Conservation (phyloP, 495 filamentous ascomycete genomes). For the Astrothelium macrocarpum region DNA sequence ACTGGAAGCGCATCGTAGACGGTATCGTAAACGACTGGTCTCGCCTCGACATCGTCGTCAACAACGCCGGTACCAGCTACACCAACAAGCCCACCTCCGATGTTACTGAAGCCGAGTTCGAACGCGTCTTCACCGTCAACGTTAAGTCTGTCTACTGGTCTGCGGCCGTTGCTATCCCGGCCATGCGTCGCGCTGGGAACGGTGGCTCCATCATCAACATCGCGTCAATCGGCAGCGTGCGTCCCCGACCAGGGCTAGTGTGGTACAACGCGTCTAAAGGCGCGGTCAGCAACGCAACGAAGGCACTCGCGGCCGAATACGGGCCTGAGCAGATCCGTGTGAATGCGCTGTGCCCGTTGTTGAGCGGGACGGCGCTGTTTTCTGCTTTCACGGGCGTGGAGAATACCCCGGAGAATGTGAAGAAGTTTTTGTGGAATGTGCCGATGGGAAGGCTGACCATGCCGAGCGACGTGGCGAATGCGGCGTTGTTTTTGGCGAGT, state of each 20-base stretch:
- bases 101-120: constrained; percentile 24
- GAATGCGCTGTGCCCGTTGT: constrained; percentile 20
- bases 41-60: constrained; percentile 20
- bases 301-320: constrained; percentile 22
- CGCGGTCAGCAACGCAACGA: constrained; percentile 24
- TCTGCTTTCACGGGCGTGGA: constrained; percentile 55
- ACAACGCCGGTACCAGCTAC: constrained; percentile 18
- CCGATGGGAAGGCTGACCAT: constrained; percentile 34
- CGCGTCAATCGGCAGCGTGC: constrained; percentile 23
- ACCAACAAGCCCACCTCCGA: constrained; percentile 15
- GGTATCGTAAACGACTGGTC: background rate
- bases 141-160: constrained; percentile 24
- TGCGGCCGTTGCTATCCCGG: constrained; percentile 19
- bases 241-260: constrained; percentile 21
- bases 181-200: constrained; percentile 22
- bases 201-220: constrained; percentile 24
- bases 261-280: constrained; percentile 27
- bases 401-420: constrained; percentile 57
- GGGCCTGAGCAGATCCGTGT: constrained; percentile 23
- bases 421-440: constrained; percentile 56
- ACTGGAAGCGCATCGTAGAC: constrained; percentile 8
- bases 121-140: constrained; percentile 24
- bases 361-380: constrained; percentile 44
- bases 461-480: constrained; percentile 26
- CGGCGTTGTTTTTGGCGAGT: constrained; percentile 26